Evolutionary conservation across 768 basidiomycete genomes (phyloP).

Genomic region (Psilocybe cyanescens): DNA sequence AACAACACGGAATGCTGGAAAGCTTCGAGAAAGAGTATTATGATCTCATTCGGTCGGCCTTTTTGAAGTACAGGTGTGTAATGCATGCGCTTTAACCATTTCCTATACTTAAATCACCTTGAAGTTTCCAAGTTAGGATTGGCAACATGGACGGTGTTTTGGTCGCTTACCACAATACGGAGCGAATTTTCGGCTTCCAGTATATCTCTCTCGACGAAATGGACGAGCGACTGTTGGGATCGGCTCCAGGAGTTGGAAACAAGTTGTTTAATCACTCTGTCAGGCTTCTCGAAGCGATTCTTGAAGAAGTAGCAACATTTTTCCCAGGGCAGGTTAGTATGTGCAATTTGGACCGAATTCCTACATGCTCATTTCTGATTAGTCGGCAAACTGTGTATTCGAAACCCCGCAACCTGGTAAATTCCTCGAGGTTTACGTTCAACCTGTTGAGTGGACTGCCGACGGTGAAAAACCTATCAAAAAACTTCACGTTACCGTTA

Average conservation of each 20-base stretch:
- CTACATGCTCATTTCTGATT: background rate
- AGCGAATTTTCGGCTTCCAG: constrained; percentile 90
- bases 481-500: constrained; percentile 56
- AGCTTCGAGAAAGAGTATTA: constrained; percentile 96
- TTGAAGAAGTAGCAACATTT: constrained; percentile 55
- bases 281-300: constrained; percentile 66
- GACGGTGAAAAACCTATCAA: constrained; percentile 50
- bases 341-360: background rate
- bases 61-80: constrained; percentile 86
- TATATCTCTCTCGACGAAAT: constrained; percentile 88
- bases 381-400: constrained; percentile 65
- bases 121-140: constrained; percentile 94
- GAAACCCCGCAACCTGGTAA: constrained; percentile 51
- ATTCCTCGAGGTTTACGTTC: constrained; percentile 66
- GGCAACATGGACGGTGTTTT: constrained; percentile 97
- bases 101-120: background rate
- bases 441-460: constrained; percentile 57
- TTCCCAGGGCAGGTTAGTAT: constrained; percentile 69
- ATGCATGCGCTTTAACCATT: background rate
- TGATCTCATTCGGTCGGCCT: constrained; percentile 91
- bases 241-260: constrained; percentile 56
- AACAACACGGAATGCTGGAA: constrained; percentile 61
- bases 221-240: constrained; percentile 80
- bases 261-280: constrained; percentile 80
- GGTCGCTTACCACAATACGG: constrained; percentile 87